Evolutionary conservation across 257 asterid species (phyloP), one percentile per base, ranked within the genome.

Genomic region (Primulina tabacum): DNA sequence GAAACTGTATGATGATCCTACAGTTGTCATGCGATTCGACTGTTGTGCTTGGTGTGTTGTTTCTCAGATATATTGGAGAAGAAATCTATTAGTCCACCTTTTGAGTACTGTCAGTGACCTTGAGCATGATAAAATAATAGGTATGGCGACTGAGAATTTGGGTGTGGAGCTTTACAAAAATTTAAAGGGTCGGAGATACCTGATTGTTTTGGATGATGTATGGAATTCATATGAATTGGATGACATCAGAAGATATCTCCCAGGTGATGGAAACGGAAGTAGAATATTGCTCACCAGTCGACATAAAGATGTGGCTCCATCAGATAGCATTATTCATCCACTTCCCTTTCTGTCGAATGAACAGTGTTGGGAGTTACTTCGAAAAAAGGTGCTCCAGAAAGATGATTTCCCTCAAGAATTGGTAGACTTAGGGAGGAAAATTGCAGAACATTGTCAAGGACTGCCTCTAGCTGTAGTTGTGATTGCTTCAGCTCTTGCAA

Each of bases 151-250:
- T 12, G 68, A 71, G 24, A 64, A 47, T 14, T 10, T 68, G 17
- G 71, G 38, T 18, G 20, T 63, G 57, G 58, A 60, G 64, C 75
- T 81, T 60, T 57, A 70, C 66, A 66, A 40, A 29, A 53, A 61
- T 60, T 73, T 77, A 21, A 62, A 56, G 60, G 57, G 61, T 20
- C 35, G 47, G 52, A 71, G 70, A 72, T 80, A 71, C 71, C 67
- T 80, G 2, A 18, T 80, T 18, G 38, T 74, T 1, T 3, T 80
- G 30, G 84, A 77, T 71, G 85, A 81, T 69, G 20, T 81, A 65
- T 77, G 85, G 82, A 20, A 38, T 8, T 3, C 60, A 20, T 9
- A 0, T 17, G 77, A 28, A 1, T 75, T 78, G 82, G 59, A 71
- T 32, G 78, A 53, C 5, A 0, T 32, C 35, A 43, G 29, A 17